A percentile compares a stretch with the other conserved stretches of the same genome.
Conservation (phyloP, 306 rosid genomes). For the Prunus padus region DNA sequence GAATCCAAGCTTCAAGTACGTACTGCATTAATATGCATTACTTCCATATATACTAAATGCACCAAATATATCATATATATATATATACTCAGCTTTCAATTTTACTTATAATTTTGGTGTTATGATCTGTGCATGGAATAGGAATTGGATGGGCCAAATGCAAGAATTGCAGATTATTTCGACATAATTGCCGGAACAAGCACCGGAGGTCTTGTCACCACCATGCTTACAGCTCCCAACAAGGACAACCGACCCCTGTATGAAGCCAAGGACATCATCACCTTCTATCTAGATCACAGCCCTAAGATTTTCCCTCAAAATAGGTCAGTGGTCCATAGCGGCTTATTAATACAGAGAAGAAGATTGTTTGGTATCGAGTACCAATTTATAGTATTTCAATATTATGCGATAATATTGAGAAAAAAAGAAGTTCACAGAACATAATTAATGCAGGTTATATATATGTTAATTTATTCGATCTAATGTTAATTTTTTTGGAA, state of each 20-base stretch:
- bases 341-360: not conserved
- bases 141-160: slow-evolving; percentile 38
- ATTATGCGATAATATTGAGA: no score
- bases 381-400: not conserved
- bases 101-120: no score
- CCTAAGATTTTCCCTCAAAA: slow-evolving; percentile 29
- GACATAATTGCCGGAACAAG: slow-evolving; percentile 47
- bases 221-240: slow-evolving; percentile 43
- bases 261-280: slow-evolving; percentile 26
- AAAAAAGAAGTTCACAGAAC: no score
- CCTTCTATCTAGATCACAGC: slow-evolving; percentile 19
- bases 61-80: not conserved
- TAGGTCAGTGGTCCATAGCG: not conserved
- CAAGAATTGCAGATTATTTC: slow-evolving; percentile 40
- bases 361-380: not conserved
- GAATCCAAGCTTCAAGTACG: slow-evolving; percentile 44
- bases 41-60: not conserved
- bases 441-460: no score
- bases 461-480: not conserved
- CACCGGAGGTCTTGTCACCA: slow-evolving; percentile 37
- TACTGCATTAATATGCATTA: no score
- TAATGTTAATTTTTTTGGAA: not conserved
- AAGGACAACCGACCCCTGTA: slow-evolving; percentile 28
- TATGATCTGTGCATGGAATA: not conserved
- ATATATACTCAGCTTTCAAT: not conserved